Base-by-base conservation (phyloP, 345 rosid species). In the Hibiscus trionum region DNA sequence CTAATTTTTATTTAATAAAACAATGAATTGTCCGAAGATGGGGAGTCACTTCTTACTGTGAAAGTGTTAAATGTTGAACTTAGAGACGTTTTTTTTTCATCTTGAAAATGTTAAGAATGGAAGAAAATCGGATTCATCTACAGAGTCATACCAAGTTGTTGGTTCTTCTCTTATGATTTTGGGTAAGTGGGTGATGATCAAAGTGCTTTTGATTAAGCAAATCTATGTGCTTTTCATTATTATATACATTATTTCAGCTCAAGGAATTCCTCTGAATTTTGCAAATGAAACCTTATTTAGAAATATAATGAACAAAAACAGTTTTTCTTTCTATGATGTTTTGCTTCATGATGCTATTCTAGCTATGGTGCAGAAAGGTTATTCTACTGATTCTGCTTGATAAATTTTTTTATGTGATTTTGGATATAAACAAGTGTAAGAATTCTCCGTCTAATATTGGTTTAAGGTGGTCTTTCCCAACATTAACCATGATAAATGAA, bases 141-240 rank as follows among this genome's bases (percentile, higher is more conserved):
- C 96, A 90, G 97, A 84, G 93, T 91, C 80, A 95, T 95, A 96
- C 99, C 97, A 70, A 89, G 89, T 73, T 82, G 87, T 75, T 95
- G 99, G 97, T 95, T 83, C 97, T 95, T 81, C 96, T 91, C 74
- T 81, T 90, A 80, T 93, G 87, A 71, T 95, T 87, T 78, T 94
- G 99, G 97, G 97, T 92, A 75, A 88, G 97, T 85, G 64, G 64
- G 16, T 5, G 35, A 62, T 66, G 39, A 15, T 52, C 49, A 46
- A 14, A 29, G 1, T 66, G 63, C 44, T 44, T 39, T 57, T 42
- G 55, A 19, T 50, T 55, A 78, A 35, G 75, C 27, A 17, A 47
- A 65, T 27, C n/a, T 16, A 50, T 73, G 31, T 53, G 49, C 44
- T 73, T 53, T 1, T 33, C 49, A 29, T 10, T 68, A 5, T 27